Conservation (phyloP, 345 rosid species). For the Aethionema arabicum region DNA sequence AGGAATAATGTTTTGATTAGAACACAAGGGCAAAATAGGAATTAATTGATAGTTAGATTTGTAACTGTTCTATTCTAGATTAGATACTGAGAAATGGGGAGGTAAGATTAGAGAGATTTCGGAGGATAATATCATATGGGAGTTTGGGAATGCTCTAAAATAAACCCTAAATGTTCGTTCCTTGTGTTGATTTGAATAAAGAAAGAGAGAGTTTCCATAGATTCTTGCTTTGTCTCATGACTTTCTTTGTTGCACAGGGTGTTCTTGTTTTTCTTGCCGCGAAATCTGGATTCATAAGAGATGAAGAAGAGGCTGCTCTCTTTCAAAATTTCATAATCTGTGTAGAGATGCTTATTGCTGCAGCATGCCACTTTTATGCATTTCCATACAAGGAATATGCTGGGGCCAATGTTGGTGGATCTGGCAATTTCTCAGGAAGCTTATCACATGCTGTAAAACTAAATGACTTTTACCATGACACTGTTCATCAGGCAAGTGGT, state of each 20-base stretch:
- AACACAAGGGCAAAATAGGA: too few species aligned
- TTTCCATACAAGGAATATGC: slow-evolving; percentile 99
- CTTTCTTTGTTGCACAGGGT: slow-evolving; percentile 53
- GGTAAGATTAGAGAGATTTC: too few species aligned
- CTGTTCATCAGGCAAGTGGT: slow-evolving; percentile 82
- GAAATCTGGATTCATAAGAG: slow-evolving; percentile 74
- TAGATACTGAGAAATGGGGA: too few species aligned
- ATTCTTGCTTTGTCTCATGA: background rate
- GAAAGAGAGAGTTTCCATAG: background rate
- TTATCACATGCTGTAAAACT: slow-evolving; percentile 90
- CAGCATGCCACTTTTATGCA: slow-evolving; percentile 88
- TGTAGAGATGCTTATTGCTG: slow-evolving; percentile 98
- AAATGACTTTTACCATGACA: slow-evolving; percentile 96
- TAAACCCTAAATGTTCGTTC: background rate
- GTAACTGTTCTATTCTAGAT: too few species aligned
- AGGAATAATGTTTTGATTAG: too few species aligned
- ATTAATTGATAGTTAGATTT: too few species aligned
- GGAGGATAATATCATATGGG: too few species aligned
- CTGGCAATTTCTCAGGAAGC: slow-evolving; percentile 74
- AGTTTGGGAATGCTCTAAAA: too few species aligned
- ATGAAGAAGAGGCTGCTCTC: slow-evolving; percentile 78
- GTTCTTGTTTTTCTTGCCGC: slow-evolving; percentile 98
- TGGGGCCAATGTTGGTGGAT: slow-evolving; percentile 83
- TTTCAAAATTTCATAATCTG: slow-evolving; percentile 88
- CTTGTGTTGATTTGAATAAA: background rate